Conservation (phyloP, 1,284 basidiomycete genomes). For the Ceratobasidium sp. region DNA sequence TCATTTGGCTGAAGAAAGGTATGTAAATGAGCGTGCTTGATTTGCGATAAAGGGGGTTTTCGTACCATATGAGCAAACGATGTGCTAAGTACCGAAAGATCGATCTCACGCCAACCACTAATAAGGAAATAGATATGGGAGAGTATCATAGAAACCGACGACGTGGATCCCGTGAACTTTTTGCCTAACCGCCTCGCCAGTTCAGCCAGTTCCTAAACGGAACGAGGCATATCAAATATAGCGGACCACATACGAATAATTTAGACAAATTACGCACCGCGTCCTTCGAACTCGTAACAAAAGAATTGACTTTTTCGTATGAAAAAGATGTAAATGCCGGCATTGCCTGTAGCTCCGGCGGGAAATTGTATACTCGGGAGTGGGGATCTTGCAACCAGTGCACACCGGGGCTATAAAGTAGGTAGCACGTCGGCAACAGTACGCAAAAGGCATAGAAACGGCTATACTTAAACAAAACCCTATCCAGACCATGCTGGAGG, state of each 20-base stretch:
- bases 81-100: conserved; percentile 64
- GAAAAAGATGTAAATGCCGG: conserved; percentile 88
- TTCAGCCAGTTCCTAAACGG: conserved; percentile 64
- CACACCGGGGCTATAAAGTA: conserved; percentile 75
- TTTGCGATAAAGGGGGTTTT: conserved; percentile 17
- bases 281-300: conserved; percentile 84
- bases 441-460: conserved; percentile 4
- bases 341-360: conserved; percentile 71
- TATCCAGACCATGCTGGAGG: conserved; percentile 79
- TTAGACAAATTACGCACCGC: conserved; percentile 54
- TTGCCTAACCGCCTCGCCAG: conserved; percentile 68
- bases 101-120: conserved; percentile 67
- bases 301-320: conserved; percentile 81
- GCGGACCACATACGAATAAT: conserved; percentile 22
- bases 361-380: conserved; percentile 87
- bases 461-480: conserved; percentile 84
- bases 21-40: conserved; percentile 13
- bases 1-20: conserved; percentile 56
- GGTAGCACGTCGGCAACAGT: conserved; percentile 6
- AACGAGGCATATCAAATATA: neutral
- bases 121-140: conserved; percentile 89
- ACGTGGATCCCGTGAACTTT: conserved; percentile 87
- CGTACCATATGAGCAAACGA: conserved; percentile 69
- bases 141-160: conserved; percentile 85
- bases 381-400: conserved; percentile 90